phyloP scores from a whole-genome alignment of 1,284 basidiomycete genomes.

The Ceratobasidium papillatum region DNA sequence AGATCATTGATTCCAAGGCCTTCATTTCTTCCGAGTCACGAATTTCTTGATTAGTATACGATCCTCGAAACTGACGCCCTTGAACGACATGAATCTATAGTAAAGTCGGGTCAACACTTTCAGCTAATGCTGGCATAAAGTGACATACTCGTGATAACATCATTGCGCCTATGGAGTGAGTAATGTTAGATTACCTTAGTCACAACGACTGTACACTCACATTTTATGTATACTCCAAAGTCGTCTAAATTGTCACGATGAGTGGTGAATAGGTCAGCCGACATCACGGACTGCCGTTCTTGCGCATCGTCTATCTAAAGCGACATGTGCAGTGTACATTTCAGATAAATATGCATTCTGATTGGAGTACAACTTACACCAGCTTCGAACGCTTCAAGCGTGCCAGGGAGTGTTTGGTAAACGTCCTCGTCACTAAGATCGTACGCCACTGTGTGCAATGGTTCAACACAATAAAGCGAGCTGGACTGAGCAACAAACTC shows the following conservation, averaged over 20 bases:
- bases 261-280: constrained; percentile 12
- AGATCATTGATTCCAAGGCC: not conserved
- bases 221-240: constrained; percentile 31
- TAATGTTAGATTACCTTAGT: not conserved
- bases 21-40: constrained; percentile 9
- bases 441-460: not conserved
- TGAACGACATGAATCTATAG: constrained; percentile 11
- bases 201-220: not conserved
- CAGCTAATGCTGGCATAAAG: not conserved
- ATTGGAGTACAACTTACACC: constrained; percentile 14
- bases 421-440: constrained; percentile 42
- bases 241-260: constrained; percentile 20
- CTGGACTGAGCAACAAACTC: not conserved
- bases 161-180: constrained; percentile 4
- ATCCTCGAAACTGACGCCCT: not conserved
- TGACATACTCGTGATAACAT: constrained; percentile 22
- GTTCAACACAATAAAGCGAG: not conserved
- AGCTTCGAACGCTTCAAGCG: constrained; percentile 19
- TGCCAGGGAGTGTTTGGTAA: constrained; percentile 41
- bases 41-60: not conserved
- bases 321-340: not conserved
- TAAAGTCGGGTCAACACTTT: not conserved
- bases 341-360: no score
- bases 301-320: constrained; percentile 14
- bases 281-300: constrained; percentile 17